phyloP scores from a whole-genome alignment of 2,329 filamentous ascomycete species.

The Helicocarpus griseus region DNA sequence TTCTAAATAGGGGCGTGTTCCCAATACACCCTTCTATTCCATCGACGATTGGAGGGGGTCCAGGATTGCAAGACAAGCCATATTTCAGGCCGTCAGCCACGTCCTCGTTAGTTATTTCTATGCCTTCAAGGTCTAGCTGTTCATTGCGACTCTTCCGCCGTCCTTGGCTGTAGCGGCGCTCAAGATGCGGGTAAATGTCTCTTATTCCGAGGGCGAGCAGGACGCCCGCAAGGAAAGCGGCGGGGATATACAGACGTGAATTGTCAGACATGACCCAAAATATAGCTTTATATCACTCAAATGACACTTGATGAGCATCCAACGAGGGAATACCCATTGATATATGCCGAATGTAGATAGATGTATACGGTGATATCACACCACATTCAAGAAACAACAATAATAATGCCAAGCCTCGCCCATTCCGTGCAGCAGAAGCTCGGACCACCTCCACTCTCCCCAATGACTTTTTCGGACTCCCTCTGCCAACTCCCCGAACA shows the following conservation, averaged over 20 bases:
- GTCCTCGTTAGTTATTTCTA: conserved; percentile 41
- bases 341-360: not conserved
- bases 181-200: conserved; percentile 64
- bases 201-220: conserved; percentile 68
- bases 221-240: conserved; percentile 69
- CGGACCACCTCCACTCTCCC: conserved; percentile 15
- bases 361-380: not conserved
- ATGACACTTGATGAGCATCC: too few relatives aligned
- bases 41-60: conserved; percentile 48
- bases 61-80: conserved; percentile 17
- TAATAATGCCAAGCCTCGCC: conserved; percentile 2
- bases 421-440: conserved; percentile 14
- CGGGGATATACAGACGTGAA: conserved; percentile 20
- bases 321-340: not conserved
- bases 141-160: conserved; percentile 17
- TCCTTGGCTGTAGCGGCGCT: conserved; percentile 50
- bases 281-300: not conserved
- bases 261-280: conserved; percentile 22
- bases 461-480: conserved; percentile 2
- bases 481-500: conserved; percentile 10
- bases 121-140: not conserved
- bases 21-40: conserved; percentile 91
- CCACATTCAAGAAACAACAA: not conserved
- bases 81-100: conserved; percentile 11
- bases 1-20: conserved; percentile 78